Evolutionary conservation across 2,329 filamentous ascomycete genomes (phyloP).

Genomic region (Aspergillus sp.): DNA sequence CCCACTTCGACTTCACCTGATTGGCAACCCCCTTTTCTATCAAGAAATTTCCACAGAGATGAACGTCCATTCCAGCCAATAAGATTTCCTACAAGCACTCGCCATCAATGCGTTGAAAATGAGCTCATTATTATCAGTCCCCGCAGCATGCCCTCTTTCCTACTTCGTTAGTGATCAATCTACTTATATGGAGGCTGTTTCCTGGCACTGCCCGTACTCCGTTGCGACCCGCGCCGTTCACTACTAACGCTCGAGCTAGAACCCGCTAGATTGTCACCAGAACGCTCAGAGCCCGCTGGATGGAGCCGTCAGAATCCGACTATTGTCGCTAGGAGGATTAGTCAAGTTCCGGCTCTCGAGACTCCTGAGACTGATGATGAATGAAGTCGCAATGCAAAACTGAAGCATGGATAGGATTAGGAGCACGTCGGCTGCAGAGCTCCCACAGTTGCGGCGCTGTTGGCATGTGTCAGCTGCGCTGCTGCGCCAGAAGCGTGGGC

Average conservation of each 20-base stretch:
- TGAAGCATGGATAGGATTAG: background rate
- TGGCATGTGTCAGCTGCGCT: background rate
- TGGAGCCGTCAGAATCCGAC: constrained; percentile 22
- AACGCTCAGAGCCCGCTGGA: constrained; percentile 16
- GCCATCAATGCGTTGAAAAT: background rate
- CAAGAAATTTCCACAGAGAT: constrained; percentile 2
- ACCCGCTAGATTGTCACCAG: constrained; percentile 32
- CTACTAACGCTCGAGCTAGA: constrained; percentile 28
- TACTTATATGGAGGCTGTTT: background rate
- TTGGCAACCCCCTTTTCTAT: constrained; percentile 6
- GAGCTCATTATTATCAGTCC: constrained; percentile 1
- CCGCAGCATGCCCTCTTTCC: constrained; percentile 2
- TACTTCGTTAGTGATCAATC: background rate
- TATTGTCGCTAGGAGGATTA: constrained; percentile 8
- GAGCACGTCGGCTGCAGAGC: background rate
- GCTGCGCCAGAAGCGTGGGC: background rate
- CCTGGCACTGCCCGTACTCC: background rate
- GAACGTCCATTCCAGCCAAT: constrained; percentile 16
- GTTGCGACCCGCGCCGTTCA: constrained; percentile 16
- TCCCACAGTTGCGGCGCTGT: background rate
- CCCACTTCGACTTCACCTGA: background rate
- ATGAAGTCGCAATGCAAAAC: background rate
- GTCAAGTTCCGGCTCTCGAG: background rate
- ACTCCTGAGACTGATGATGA: background rate
- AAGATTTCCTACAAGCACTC: background rate